Percentiles rank a stretch among this genome's conserved stretches.
Evolutionary conservation across 345 rosid genomes (phyloP).

Genomic region (Brassica nigra): DNA sequence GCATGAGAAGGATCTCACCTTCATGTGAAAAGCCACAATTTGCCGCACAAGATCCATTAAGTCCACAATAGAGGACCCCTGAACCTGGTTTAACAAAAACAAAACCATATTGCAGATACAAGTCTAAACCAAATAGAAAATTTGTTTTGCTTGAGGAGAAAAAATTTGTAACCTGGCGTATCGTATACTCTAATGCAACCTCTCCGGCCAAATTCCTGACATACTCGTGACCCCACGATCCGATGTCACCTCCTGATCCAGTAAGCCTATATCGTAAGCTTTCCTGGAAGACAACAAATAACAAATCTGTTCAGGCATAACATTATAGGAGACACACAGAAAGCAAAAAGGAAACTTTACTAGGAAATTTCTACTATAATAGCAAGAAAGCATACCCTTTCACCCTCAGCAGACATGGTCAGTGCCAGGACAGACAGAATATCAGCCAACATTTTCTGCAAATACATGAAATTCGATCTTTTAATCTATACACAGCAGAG

Average conservation of each 20-base stretch:
- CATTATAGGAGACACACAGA: neutral
- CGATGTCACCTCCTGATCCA: constrained; percentile 91
- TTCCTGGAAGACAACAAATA: constrained; percentile 53
- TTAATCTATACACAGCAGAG: constrained; percentile 11
- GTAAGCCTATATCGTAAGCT: constrained; percentile 78
- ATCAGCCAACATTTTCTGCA: constrained; percentile 87
- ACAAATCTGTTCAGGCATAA: neutral
- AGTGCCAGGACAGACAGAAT: constrained; percentile 87
- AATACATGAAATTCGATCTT: constrained; percentile 25
- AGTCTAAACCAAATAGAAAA: neutral
- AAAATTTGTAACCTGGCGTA: constrained; percentile 61
- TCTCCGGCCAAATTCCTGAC: constrained; percentile 97
- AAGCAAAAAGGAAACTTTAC: neutral
- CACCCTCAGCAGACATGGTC: constrained; percentile 98
- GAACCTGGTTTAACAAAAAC: constrained; percentile 48
- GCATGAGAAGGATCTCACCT: constrained; percentile 46
- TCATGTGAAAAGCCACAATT: constrained; percentile 93
- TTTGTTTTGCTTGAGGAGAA: neutral
- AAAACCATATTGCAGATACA: neutral
- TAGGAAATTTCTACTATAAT: neutral
- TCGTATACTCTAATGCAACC: constrained; percentile 73
- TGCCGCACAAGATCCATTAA: constrained; percentile 83
- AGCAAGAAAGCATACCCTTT: constrained; percentile 59
- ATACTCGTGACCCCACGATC: constrained; percentile 97
- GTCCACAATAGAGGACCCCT: constrained; percentile 62